Percentiles rank a stretch among this genome's conserved stretches.
These are phyloP conservation scores for Lophiostoma macrostomum DNA, from an alignment of 495 filamentous ascomycete species.

Conservation along the genomic window DNA sequence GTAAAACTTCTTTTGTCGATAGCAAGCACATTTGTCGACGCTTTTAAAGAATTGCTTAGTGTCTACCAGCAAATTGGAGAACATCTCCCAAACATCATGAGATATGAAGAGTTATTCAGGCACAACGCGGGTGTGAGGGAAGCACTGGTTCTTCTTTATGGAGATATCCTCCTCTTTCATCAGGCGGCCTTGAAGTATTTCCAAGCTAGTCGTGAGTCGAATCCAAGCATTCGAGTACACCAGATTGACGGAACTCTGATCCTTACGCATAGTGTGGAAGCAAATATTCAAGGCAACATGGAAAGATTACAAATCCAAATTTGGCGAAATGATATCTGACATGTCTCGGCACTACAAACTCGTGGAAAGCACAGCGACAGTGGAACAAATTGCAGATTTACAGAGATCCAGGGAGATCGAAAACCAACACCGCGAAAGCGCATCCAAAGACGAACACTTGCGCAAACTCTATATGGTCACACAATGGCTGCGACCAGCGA, in stretches of 20 bases:
- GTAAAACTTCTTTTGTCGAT: slow-evolving; percentile 5
- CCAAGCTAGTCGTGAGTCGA: slow-evolving; percentile 29
- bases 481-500: slow-evolving; percentile 3
- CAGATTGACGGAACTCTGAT: slow-evolving; percentile 13
- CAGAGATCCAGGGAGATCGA: no score
- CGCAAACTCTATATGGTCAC: neutral
- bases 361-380: neutral
- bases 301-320: neutral
- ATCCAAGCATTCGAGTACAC: no score
- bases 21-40: slow-evolving; percentile 4
- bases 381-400: neutral
- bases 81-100: neutral
- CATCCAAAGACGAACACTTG: slow-evolving; percentile 1
- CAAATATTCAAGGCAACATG: slow-evolving; percentile 9
- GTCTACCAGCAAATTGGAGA: slow-evolving; percentile 13
- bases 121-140: neutral
- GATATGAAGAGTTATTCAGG: slow-evolving; percentile 12
- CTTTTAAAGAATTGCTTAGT: slow-evolving; percentile 14
- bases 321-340: slow-evolving; percentile 1
- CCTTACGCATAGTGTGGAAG: slow-evolving; percentile 12
- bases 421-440: no score
- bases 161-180: slow-evolving; percentile 13
- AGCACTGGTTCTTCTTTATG: slow-evolving; percentile 2
- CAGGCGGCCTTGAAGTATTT: neutral
- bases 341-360: neutral